Percentiles rank a stretch among this genome's conserved stretches.
These are phyloP conservation scores for Plicaturopsis crispa DNA, from an alignment of 768 basidiomycete genomes.

Conservation along the genomic window DNA sequence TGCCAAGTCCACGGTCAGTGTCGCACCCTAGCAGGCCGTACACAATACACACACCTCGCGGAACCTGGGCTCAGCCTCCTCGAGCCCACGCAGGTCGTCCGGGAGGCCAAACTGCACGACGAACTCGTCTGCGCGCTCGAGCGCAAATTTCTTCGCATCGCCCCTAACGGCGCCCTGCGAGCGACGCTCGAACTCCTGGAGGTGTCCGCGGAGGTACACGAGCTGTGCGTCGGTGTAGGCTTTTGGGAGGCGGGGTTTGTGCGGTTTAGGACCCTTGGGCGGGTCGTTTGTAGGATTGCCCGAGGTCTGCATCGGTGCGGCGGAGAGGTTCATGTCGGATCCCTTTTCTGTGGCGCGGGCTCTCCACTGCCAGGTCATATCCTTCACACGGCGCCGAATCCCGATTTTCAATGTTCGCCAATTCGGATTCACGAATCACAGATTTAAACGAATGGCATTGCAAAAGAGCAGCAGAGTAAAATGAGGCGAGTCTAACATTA, in stretches of 20 bases:
- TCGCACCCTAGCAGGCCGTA: constrained; percentile 2
- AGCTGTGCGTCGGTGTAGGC: constrained; percentile 60
- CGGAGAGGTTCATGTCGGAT: no score
- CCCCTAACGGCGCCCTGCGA: constrained; percentile 54
- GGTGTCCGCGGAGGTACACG: constrained; percentile 44
- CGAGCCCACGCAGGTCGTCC: constrained; percentile 42
- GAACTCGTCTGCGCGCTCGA: constrained; percentile 56
- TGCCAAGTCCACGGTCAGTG: constrained; percentile 19
- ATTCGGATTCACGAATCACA: not conserved
- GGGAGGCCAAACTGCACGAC: constrained; percentile 52
- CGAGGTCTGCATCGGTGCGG: no score
- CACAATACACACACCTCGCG: constrained; percentile 38
- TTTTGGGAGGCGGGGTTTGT: constrained; percentile 59
- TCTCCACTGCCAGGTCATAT: no score
- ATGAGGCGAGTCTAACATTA: constrained; percentile 5
- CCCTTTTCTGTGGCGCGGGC: constrained; percentile 1
- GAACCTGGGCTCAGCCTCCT: constrained; percentile 53
- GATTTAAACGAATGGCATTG: not conserved
- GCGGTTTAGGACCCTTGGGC: constrained; percentile 57
- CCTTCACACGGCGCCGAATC: no score
- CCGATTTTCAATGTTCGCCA: no score
- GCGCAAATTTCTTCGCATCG: constrained; percentile 63
- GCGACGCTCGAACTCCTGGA: constrained; percentile 47
- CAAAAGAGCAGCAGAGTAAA: not conserved
- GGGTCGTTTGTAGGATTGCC: no score